Evolutionary conservation across 306 rosid species (phyloP).

Genomic region (Hippophae rhamnoides): DNA sequence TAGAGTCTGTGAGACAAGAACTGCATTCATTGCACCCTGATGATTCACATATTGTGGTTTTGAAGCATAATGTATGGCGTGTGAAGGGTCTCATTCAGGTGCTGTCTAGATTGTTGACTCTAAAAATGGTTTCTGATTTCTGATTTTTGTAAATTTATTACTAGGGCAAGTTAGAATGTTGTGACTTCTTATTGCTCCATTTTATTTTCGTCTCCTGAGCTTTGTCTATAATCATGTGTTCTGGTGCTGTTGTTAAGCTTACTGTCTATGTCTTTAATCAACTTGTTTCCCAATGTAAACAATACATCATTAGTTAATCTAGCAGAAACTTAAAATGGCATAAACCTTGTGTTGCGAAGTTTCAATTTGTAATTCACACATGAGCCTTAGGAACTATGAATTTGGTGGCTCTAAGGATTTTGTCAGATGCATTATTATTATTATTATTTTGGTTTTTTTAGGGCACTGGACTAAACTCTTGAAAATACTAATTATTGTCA

Average conservation of each 20-base stretch:
- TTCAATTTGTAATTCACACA: too few relatives aligned
- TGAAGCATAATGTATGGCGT: conserved; percentile 92
- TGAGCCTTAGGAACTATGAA: too few relatives aligned
- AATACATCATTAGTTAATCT: too few relatives aligned
- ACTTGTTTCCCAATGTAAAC: too few relatives aligned
- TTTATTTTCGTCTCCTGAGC: not conserved
- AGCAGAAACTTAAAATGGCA: too few relatives aligned
- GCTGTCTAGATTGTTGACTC: conserved; percentile 4
- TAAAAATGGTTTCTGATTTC: not conserved
- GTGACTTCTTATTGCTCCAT: conserved; percentile 7
- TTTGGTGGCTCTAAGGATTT: too few relatives aligned
- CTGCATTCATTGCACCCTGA: conserved; percentile 80
- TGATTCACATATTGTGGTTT: conserved; percentile 69
- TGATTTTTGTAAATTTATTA: conserved; percentile 5
- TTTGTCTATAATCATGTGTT: not conserved
- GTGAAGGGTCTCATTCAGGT: conserved; percentile 89
- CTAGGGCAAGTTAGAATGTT: not conserved
- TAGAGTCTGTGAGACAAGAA: conserved; percentile 77
- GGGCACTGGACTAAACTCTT: too few relatives aligned
- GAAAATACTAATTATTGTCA: too few relatives aligned
- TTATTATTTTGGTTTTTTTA: too few relatives aligned
- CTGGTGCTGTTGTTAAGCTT: not conserved
- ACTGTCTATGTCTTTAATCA: too few relatives aligned
- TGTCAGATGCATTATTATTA: too few relatives aligned
- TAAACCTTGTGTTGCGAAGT: too few relatives aligned